Evolutionary conservation across 2,329 filamentous ascomycete species (phyloP).

Genomic region (Penicillium sp.): DNA sequence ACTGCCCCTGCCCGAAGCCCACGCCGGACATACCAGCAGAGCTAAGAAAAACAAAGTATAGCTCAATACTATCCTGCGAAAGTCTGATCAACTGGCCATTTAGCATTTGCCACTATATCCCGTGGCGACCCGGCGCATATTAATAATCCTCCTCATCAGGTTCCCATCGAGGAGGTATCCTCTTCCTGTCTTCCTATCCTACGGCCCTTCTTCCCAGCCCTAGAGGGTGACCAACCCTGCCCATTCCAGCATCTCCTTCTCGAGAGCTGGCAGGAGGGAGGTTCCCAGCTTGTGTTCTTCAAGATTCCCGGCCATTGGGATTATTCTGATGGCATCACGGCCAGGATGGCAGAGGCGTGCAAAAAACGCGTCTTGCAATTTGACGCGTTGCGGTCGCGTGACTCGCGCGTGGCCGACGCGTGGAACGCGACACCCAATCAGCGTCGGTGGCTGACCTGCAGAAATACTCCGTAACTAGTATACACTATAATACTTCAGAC

Average conservation of each 20-base stretch:
- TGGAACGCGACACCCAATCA: constrained; percentile 18
- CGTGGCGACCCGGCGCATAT: constrained; percentile 11
- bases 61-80: not conserved
- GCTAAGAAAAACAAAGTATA: not conserved
- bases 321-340: not conserved
- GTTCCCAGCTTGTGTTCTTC: not conserved
- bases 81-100: constrained; percentile 1
- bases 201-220: constrained; percentile 16
- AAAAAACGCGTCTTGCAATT: not conserved
- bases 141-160: constrained; percentile 14
- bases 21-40: not conserved
- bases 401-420: constrained; percentile 10
- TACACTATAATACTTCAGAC: no score
- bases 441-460: not conserved
- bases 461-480: not conserved
- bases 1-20: not conserved
- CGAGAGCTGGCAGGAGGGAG: constrained; percentile 4
- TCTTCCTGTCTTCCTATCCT: constrained; percentile 7
- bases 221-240: constrained; percentile 13
- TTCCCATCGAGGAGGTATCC: constrained; percentile 6
- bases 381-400: constrained; percentile 3
- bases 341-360: not conserved
- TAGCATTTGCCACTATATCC: not conserved
- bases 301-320: not conserved
- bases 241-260: constrained; percentile 12